phyloP scores from a whole-genome alignment of 75 land plant genomes.

The Picea sitchensis region DNA sequence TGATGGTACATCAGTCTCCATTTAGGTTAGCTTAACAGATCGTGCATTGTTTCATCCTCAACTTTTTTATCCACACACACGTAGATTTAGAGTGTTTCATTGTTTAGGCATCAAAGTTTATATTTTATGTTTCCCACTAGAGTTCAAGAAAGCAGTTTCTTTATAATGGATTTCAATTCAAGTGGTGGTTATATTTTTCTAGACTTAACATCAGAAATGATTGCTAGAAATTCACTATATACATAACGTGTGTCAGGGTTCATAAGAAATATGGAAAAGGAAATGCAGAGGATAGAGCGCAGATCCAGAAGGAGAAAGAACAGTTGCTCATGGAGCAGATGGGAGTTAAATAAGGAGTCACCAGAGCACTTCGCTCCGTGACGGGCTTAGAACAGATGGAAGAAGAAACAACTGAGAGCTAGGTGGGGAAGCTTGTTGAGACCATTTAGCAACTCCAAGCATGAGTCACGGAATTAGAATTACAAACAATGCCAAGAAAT shows the following conservation, averaged over 20 bases:
- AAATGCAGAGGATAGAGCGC: too few relatives aligned
- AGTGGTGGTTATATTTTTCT: neutral
- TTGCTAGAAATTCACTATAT: neutral
- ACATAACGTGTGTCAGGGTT: neutral
- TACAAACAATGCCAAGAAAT: too few relatives aligned
- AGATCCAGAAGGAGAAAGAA: too few relatives aligned
- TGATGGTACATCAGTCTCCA: constrained; percentile 2
- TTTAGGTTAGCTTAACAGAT: neutral
- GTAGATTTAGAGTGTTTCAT: neutral
- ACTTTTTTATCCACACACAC: neutral
- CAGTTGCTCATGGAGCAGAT: too few relatives aligned
- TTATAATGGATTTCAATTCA: neutral
- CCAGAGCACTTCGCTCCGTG: too few relatives aligned
- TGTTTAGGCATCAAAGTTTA: neutral
- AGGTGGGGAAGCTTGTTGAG: too few relatives aligned
- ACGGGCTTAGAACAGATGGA: too few relatives aligned
- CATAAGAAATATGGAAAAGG: too few relatives aligned
- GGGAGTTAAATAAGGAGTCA: too few relatives aligned
- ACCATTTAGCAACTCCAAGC: too few relatives aligned
- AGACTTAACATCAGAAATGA: neutral
- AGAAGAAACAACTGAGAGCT: too few relatives aligned
- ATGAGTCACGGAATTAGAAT: too few relatives aligned
- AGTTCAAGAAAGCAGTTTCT: neutral
- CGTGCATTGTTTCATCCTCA: neutral
- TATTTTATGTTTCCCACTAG: neutral